phyloP scores from a whole-genome alignment of 495 filamentous ascomycete genomes.

The Talaromyces proteolyticus region DNA sequence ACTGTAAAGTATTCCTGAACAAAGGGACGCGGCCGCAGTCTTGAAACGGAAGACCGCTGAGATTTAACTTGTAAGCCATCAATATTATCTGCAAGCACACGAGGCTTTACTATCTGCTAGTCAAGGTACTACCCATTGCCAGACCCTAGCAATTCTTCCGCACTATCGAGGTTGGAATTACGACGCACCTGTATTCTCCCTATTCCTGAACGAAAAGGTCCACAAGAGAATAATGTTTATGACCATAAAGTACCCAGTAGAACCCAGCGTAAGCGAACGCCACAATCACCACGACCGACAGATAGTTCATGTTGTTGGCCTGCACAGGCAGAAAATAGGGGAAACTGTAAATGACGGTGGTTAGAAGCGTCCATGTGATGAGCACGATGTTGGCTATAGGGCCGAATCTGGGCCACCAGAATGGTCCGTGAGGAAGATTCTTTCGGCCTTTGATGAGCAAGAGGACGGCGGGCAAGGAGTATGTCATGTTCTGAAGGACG shows the following conservation, averaged over 20 bases:
- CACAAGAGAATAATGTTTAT: too few species aligned
- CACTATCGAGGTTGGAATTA: too few species aligned
- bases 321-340: constrained; percentile 35
- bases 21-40: too few species aligned
- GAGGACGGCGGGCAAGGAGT: constrained; percentile 38
- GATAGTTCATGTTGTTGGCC: constrained; percentile 50
- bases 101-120: too few species aligned
- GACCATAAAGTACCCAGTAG: background rate
- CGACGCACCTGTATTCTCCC: too few species aligned
- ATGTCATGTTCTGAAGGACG: constrained; percentile 45
- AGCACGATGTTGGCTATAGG: constrained; percentile 37
- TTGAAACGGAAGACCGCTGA: too few species aligned
- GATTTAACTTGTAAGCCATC: too few species aligned
- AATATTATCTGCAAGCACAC: too few species aligned
- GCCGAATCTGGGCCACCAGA: constrained; percentile 40
- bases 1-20: too few species aligned
- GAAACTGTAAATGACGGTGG: constrained; percentile 49
- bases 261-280: constrained; percentile 15
- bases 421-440: constrained; percentile 47
- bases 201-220: too few species aligned
- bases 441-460: constrained; percentile 46
- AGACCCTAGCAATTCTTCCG: too few species aligned
- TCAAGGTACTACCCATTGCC: too few species aligned
- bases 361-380: constrained; percentile 45
- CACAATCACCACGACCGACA: constrained; percentile 44